A percentile compares a stretch with the other conserved stretches of the same genome.
phyloP scores from a whole-genome alignment of 371 early-diverging fungal species.

The Haplosporangium sp. region DNA sequence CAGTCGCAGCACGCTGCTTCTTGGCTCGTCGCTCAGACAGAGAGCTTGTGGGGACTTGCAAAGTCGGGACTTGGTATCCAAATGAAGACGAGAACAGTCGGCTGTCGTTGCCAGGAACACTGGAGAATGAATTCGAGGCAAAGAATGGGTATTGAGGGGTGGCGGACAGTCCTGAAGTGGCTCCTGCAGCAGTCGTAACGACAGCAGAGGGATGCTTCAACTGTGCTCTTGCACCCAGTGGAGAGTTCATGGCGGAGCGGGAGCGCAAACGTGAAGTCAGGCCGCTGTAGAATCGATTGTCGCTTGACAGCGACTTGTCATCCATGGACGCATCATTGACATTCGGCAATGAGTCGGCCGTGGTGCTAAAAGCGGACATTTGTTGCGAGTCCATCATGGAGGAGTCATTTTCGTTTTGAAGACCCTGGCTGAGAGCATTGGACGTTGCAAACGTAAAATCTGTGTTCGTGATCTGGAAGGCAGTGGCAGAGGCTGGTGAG shows the following conservation, averaged over 20 bases:
- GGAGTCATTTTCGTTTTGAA: neutral
- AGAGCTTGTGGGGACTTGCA: neutral
- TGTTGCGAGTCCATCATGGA: slow-evolving; percentile 16
- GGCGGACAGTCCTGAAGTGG: neutral
- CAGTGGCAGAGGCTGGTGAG: slow-evolving; percentile 12
- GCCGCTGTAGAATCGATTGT: slow-evolving; percentile 39
- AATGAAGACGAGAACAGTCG: slow-evolving; percentile 9
- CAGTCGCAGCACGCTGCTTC: slow-evolving; percentile 33
- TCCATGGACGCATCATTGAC: slow-evolving; percentile 2
- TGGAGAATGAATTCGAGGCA: neutral
- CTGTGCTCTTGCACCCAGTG: neutral
- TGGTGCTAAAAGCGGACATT: slow-evolving; percentile 15
- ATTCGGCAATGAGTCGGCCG: neutral
- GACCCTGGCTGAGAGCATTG: neutral
- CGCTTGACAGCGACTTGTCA: slow-evolving; percentile 20
- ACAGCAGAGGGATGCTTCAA: neutral
- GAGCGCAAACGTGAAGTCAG: slow-evolving; percentile 49
- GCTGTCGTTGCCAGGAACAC: neutral
- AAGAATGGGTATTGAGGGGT: slow-evolving; percentile 3
- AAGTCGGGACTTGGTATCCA: slow-evolving; percentile 13
- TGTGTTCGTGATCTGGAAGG: slow-evolving; percentile 14
- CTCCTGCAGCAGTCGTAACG: slow-evolving; percentile 1
- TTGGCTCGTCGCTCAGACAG: slow-evolving; percentile 13
- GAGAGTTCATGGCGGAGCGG: slow-evolving; percentile 31
- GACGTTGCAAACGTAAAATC: slow-evolving; percentile 17